Base-by-base conservation (phyloP, 1,284 basidiomycete genomes). In the Ceratobasidium sp. region DNA sequence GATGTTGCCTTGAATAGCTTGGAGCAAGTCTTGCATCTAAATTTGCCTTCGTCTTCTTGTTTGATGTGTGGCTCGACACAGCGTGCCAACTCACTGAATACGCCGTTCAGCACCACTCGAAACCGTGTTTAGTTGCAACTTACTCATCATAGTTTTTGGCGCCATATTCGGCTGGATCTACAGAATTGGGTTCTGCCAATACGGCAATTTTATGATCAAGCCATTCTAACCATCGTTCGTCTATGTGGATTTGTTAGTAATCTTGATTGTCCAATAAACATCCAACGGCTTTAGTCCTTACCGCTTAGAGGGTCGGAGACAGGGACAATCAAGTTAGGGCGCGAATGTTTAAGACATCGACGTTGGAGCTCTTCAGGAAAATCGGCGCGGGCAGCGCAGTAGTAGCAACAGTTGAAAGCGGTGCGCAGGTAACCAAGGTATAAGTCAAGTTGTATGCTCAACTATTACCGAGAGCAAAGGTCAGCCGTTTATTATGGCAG, bases 1-100 rank as follows among this genome's bases (percentile, higher is more conserved):
- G 96, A 92, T 28, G 95, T 94, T 4, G 96, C 97, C 84, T 96
- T 97, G 91, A 98, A 98, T 20, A 98, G 88, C 87, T 98, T 98
- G 85, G 92, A 91, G 85, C 97, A 98, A 69, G 93, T 93, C 87
- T 95, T 97, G 88, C 97, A 98, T 81, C 97, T 90, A 87, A 95
- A 98, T 84, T 97, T 98, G 82, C 93, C 94, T 85, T 96, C 94
- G 80, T 97, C 97, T 86, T 98, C 97, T 84, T 97, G 94, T 86
- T 97, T 97, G 84, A 98, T 91, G 84, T 90, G 89, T 1, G 91
- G 92, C 80, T 94, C 93, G 28, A 92, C 91, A 33, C 91, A 90
- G 83, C 92, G 95, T 75, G 90, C 89, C 60, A 97, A 87, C 84
- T 97, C 96, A 82, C 95, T 97, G 82, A 7, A 78, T 51, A 69